A percentile compares a stretch with the other conserved stretches of the same genome.
Conservation (phyloP, 1,284 basidiomycete genomes). For the Tremellales sp. region DNA sequence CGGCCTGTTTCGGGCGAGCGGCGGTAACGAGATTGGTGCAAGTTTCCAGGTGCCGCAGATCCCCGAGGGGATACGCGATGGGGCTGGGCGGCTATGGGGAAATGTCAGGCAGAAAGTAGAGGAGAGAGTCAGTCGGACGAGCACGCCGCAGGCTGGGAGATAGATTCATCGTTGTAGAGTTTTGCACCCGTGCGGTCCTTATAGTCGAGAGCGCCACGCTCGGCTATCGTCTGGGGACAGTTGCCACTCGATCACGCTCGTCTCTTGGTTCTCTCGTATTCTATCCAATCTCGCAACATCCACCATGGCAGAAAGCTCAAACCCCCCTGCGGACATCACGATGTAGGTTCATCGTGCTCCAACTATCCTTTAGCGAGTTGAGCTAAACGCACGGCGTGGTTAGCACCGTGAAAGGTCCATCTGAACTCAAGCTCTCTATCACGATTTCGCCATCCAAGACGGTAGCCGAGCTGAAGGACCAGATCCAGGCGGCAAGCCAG, state of each 20-base stretch:
- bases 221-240: neutral
- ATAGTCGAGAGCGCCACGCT: neutral
- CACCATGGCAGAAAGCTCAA: neutral
- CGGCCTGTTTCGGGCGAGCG: constrained; percentile 71
- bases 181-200: too few relatives aligned
- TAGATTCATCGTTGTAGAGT: neutral
- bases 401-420: constrained; percentile 62
- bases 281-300: neutral
- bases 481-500: constrained; percentile 74
- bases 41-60: constrained; percentile 72
- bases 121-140: constrained; percentile 68
- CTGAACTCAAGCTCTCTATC: constrained; percentile 83
- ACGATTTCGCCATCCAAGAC: constrained; percentile 65
- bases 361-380: too few relatives aligned
- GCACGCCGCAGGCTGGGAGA: constrained; percentile 30
- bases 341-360: too few relatives aligned
- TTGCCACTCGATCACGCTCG: neutral
- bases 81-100: constrained; percentile 76
- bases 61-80: constrained; percentile 53
- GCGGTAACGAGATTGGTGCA: constrained; percentile 60
- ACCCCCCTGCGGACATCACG: neutral
- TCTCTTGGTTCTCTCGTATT: neutral
- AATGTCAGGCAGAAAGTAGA: constrained; percentile 86
- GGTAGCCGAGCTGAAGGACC: constrained; percentile 77
- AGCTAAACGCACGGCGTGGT: too few relatives aligned